phyloP scores from a whole-genome alignment of 176 grass and related monocot species.

The Musa itinerans region DNA sequence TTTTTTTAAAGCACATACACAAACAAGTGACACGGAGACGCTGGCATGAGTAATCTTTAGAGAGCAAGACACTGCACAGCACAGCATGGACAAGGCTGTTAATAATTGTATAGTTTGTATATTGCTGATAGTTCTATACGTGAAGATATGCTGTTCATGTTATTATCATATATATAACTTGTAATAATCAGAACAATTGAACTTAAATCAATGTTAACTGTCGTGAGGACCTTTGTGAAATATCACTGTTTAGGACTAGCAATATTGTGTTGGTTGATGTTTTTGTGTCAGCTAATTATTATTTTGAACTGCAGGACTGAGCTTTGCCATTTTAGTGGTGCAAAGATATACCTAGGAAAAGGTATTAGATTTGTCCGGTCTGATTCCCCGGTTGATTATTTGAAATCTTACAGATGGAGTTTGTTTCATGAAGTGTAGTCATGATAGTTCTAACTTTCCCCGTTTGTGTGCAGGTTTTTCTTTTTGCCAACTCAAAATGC shows the following conservation, averaged over 20 bases:
- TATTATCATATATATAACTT: too few relatives aligned
- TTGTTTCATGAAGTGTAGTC: not conserved
- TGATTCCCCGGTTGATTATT: not conserved
- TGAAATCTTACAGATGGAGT: not conserved
- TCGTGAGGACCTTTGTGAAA: not conserved
- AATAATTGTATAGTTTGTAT: too few relatives aligned
- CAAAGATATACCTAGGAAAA: slow-evolving; percentile 11
- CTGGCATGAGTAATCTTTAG: too few relatives aligned
- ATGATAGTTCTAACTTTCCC: not conserved
- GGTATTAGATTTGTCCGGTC: not conserved
- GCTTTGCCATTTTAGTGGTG: slow-evolving; percentile 8
- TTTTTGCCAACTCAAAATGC: slow-evolving; percentile 14
- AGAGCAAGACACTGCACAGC: too few relatives aligned
- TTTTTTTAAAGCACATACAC: too few relatives aligned
- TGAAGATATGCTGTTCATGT: too few relatives aligned
- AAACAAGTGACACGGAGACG: too few relatives aligned
- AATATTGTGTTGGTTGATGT: not conserved
- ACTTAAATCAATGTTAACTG: too few relatives aligned
- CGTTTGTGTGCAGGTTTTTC: not conserved
- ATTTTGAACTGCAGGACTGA: not conserved
- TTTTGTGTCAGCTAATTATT: not conserved
- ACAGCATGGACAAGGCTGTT: too few relatives aligned
- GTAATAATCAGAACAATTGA: too few relatives aligned
- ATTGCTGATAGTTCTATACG: too few relatives aligned
- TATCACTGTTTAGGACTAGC: not conserved